These are phyloP conservation scores for Podospora didyma DNA, from an alignment of 495 filamentous ascomycete genomes.

Conservation along the genomic window DNA sequence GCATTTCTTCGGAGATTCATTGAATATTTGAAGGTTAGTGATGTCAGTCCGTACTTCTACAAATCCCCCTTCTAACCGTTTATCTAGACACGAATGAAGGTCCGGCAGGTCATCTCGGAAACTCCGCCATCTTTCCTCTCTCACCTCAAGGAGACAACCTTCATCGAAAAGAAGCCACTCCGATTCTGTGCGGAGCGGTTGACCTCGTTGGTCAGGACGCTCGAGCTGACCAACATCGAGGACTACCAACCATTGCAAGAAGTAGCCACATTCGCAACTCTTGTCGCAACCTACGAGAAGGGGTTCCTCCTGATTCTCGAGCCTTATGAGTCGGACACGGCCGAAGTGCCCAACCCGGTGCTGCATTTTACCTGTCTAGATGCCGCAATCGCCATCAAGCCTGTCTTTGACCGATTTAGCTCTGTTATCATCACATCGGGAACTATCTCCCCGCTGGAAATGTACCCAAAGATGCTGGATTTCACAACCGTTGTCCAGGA, in stretches of 20 bases:
- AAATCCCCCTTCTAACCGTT: no score
- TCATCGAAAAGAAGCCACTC: slow-evolving; percentile 96
- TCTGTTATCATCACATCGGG: slow-evolving; percentile 99
- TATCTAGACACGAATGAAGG: slow-evolving; percentile 94
- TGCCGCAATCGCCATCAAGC: slow-evolving; percentile 97
- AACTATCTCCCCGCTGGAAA: slow-evolving; percentile 93
- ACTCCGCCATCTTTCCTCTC: slow-evolving; percentile 90
- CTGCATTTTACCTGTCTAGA: slow-evolving; percentile 96
- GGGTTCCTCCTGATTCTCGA: slow-evolving; percentile 95
- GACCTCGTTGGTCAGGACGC: slow-evolving; percentile 88
- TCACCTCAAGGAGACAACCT: slow-evolving; percentile 92
- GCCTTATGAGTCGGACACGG: slow-evolving; percentile 91
- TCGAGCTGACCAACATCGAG: slow-evolving; percentile 96
- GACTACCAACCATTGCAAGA: slow-evolving; percentile 97
- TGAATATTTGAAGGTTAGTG: slow-evolving; percentile 81
- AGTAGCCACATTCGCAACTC: slow-evolving; percentile 96
- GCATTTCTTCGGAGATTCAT: slow-evolving; percentile 94
- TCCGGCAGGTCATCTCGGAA: slow-evolving; percentile 93
- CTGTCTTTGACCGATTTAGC: slow-evolving; percentile 93
- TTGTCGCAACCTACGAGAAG: slow-evolving; percentile 95
- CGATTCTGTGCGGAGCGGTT: slow-evolving; percentile 92
- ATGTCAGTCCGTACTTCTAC: no score
- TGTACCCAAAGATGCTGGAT: slow-evolving; percentile 98
- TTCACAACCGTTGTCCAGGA: slow-evolving; percentile 90
- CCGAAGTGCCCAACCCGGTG: slow-evolving; percentile 92